Conservation (phyloP, 345 rosid species). For the Euphorbia lathyris region DNA sequence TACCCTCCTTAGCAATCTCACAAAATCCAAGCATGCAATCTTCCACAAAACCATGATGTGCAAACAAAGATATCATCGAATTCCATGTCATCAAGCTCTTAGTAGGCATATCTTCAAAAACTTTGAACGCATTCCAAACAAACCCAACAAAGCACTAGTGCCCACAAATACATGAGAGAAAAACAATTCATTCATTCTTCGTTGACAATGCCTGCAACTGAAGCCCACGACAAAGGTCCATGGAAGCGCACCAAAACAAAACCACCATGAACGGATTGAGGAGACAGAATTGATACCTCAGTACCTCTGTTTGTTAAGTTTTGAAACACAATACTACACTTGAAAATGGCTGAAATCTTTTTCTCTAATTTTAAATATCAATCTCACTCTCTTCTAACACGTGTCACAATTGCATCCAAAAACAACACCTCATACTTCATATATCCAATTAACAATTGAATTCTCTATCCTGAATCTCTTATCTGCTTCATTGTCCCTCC, state of each 20-base stretch:
- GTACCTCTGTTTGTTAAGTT: too few species aligned
- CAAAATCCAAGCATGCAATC: conserved; percentile 48
- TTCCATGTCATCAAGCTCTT: conserved; percentile 79
- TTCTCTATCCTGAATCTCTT: too few species aligned
- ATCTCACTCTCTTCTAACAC: too few species aligned
- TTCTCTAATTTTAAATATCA: too few species aligned
- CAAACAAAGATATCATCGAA: conserved; percentile 57
- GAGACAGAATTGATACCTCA: too few species aligned
- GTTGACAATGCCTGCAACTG: conserved; percentile 58
- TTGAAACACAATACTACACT: too few species aligned
- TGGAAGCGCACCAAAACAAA: conserved; percentile 49
- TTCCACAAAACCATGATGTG: conserved; percentile 40
- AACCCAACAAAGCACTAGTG: conserved; percentile 56
- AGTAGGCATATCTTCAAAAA: conserved; percentile 59
- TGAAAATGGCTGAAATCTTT: too few species aligned
- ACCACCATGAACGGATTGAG: too few species aligned
- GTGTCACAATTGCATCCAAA: too few species aligned
- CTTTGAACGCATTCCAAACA: conserved; percentile 58
- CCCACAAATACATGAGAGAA: conserved; percentile 62
- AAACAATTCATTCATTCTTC: conserved; percentile 63
- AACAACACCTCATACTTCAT: too few species aligned
- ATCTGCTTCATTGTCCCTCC: too few species aligned
- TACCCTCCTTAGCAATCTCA: conserved; percentile 50
- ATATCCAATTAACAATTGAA: too few species aligned
- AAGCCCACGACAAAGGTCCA: conserved; percentile 42